A percentile compares a stretch with the other conserved stretches of the same genome.
Evolutionary conservation across 2,329 filamentous ascomycete species (phyloP).

Genomic region (Penicillium thymicola): DNA sequence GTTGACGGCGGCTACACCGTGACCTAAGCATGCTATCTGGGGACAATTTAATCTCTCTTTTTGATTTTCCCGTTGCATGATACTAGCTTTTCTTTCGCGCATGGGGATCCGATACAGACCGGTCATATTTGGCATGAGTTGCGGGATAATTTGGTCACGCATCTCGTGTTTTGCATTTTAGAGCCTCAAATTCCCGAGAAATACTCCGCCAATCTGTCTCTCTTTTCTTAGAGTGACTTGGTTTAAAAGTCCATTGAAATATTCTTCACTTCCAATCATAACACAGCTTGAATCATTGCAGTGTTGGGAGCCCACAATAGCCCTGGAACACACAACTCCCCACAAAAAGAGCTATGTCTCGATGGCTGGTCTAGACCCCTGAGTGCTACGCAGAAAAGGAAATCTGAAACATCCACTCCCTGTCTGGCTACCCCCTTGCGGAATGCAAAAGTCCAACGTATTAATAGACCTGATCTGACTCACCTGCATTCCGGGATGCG

Average conservation of each 20-base stretch:
- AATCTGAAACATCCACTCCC: not conserved
- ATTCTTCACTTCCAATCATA: not conserved
- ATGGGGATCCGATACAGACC: not conserved
- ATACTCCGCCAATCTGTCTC: not conserved
- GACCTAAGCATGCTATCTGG: conserved; percentile 50
- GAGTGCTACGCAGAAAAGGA: not conserved
- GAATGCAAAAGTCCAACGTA: not conserved
- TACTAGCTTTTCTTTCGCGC: not conserved
- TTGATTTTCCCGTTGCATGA: conserved; percentile 3
- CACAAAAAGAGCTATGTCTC: not conserved
- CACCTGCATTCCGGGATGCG: not conserved
- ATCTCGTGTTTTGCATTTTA: not conserved
- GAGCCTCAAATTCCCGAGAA: not conserved
- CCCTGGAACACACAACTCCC: not conserved
- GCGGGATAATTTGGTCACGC: not conserved
- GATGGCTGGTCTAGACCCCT: not conserved
- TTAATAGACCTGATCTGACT: not conserved
- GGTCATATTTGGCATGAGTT: not conserved
- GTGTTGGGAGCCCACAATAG: not conserved
- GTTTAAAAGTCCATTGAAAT: not conserved
- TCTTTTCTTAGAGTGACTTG: not conserved
- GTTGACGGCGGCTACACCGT: conserved; percentile 90
- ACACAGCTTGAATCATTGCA: not conserved
- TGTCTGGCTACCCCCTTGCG: not conserved
- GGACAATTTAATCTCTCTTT: not conserved